Percentiles rank a stretch among this genome's conserved stretches.
Evolutionary conservation across 2,329 filamentous ascomycete genomes (phyloP).

Genomic region (Drechslerella coelobrocha): DNA sequence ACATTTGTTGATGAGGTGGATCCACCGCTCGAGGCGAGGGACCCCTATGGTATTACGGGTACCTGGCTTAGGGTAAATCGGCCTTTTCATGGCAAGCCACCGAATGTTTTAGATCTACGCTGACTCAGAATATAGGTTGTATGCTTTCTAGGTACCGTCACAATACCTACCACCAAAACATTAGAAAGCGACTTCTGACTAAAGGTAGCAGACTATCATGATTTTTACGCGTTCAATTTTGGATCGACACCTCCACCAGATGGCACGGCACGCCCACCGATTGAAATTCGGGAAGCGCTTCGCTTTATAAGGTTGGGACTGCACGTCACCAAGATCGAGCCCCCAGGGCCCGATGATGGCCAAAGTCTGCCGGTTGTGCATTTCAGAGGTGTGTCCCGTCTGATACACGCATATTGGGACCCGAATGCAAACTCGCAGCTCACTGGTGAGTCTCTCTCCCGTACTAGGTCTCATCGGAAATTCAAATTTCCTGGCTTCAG

Average conservation of each 20-base stretch:
- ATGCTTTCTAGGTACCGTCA: slow-evolving; percentile 60
- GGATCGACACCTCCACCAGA: slow-evolving; percentile 59
- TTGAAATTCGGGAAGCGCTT: slow-evolving; percentile 71
- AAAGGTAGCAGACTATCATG: slow-evolving; percentile 70
- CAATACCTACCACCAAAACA: too few species aligned
- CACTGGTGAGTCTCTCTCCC: slow-evolving; percentile 63
- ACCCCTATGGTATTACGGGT: slow-evolving; percentile 75
- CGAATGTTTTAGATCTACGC: not conserved
- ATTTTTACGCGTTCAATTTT: slow-evolving; percentile 77
- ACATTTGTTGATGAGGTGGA: slow-evolving; percentile 56
- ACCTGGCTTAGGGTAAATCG: slow-evolving; percentile 72
- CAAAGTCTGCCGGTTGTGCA: slow-evolving; percentile 70
- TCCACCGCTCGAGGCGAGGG: slow-evolving; percentile 63
- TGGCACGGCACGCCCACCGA: slow-evolving; percentile 63
- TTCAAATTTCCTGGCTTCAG: slow-evolving; percentile 22
- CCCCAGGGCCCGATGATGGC: slow-evolving; percentile 67
- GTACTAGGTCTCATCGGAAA: slow-evolving; percentile 35
- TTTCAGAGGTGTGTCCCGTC: slow-evolving; percentile 69
- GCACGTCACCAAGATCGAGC: slow-evolving; percentile 67
- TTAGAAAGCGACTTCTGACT: too few species aligned
- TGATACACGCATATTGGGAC: slow-evolving; percentile 71
- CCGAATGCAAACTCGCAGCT: slow-evolving; percentile 73
- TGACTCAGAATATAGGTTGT: slow-evolving; percentile 57
- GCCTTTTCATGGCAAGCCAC: not conserved
- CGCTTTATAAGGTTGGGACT: slow-evolving; percentile 74